These are phyloP conservation scores for Termitomyces sp. DNA, from an alignment of 768 basidiomycete genomes.

Conservation along the genomic window DNA sequence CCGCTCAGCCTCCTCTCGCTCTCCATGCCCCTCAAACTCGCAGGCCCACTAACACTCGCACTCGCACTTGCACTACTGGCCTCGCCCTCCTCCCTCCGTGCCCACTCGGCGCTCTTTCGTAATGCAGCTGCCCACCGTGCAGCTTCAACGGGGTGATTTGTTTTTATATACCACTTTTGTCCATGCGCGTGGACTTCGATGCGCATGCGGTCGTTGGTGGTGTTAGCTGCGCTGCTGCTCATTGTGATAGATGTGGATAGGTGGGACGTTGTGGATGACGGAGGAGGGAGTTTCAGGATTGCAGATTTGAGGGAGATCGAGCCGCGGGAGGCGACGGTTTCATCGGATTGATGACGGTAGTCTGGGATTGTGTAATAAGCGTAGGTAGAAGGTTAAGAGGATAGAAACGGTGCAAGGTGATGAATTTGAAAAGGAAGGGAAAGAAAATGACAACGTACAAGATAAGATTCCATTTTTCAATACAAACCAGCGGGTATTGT, in stretches of 20 bases:
- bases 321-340: conserved; percentile 77
- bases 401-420: background rate
- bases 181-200: conserved; percentile 75
- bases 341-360: conserved; percentile 88
- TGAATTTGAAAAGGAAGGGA: background rate
- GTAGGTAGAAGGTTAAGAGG: background rate
- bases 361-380: conserved; percentile 34
- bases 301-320: conserved; percentile 86
- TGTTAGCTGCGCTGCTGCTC: conserved; percentile 13
- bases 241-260: background rate
- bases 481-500: conserved; percentile 89
- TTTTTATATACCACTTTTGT: conserved; percentile 81
- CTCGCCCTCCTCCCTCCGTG: conserved; percentile 33
- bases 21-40: background rate
- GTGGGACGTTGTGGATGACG: background rate
- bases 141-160: conserved; percentile 86
- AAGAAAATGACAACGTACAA: conserved; percentile 42
- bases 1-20: conserved; percentile 29
- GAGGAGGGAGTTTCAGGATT: conserved; percentile 45
- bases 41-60: background rate
- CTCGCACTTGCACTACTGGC: conserved; percentile 10
- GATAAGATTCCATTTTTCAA: conserved; percentile 81
- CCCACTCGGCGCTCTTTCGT: conserved; percentile 66
- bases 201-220: conserved; percentile 48
- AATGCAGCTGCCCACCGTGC: conserved; percentile 83